Evolutionary conservation across 805 yeast genomes (phyloP).

Genomic region (Suhomyces sp.): DNA sequence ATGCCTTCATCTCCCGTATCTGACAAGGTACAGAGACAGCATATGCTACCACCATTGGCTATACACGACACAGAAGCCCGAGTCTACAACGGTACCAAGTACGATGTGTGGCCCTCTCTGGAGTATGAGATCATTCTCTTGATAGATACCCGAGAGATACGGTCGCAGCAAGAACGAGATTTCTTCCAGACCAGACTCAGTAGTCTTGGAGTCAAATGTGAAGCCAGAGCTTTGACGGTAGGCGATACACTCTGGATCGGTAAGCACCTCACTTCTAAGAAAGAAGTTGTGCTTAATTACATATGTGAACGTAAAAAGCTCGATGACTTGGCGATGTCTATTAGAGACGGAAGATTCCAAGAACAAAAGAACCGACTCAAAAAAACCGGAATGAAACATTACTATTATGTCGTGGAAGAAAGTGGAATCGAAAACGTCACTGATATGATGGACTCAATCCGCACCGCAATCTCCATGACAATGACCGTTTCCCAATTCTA

Average conservation of each 20-base stretch:
- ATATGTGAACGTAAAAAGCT: slow-evolving; percentile 89
- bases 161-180: slow-evolving; percentile 64
- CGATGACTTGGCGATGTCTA: slow-evolving; percentile 80
- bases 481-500: slow-evolving; percentile 65
- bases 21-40: background rate
- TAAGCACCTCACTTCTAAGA: slow-evolving; percentile 50
- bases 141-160: slow-evolving; percentile 80
- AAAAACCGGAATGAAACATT: slow-evolving; percentile 62
- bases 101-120: slow-evolving; percentile 60
- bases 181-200: slow-evolving; percentile 59
- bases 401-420: slow-evolving; percentile 81
- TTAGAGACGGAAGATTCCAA: slow-evolving; percentile 80
- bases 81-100: slow-evolving; percentile 23
- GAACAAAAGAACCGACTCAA: slow-evolving; percentile 83
- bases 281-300: slow-evolving; percentile 69
- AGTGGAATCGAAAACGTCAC: slow-evolving; percentile 38
- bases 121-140: slow-evolving; percentile 59
- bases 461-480: slow-evolving; percentile 72
- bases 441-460: slow-evolving; percentile 60
- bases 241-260: slow-evolving; percentile 96
- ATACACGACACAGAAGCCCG: slow-evolving; percentile 24
- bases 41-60: background rate
- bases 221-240: slow-evolving; percentile 58
- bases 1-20: background rate
- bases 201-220: slow-evolving; percentile 47